Evolutionary conservation across 1,284 basidiomycete species (phyloP), one percentile per base, ranked within the genome.

Genomic region (Microbotryomycetes sp.): DNA sequence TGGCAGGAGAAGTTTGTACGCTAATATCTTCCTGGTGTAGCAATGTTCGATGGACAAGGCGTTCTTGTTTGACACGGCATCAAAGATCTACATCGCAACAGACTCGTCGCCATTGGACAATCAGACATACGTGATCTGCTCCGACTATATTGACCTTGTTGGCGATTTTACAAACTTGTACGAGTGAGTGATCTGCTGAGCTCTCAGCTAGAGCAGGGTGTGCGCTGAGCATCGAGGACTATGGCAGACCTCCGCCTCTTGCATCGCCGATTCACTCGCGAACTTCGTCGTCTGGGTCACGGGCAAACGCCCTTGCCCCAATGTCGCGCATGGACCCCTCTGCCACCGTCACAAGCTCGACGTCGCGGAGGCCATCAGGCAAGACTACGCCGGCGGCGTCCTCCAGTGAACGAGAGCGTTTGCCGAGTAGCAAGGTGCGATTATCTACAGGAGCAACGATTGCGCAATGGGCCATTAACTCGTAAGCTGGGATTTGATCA

Each of bases 41-140:
- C 89, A 91, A 63, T 92, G 88, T 1, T 87, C 88, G 70, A 87
- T 92, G 49, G 86, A 89, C 45, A 97, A 96, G 75, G 88, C 89
- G 0, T 97, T 93, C 74, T 76, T 97, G 13, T 97, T 97, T 71
- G 94, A 98, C 73, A 84, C 85, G 4, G 82, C 82, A 5, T 90
- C 90, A 21, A 82, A 90, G 56, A 80, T 97, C 31, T 94, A 92
- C 70, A 81, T 97, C 23, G 91, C 91, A 1, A 91, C 92, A 5
- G 94, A 98, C 73, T 85, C 87, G 21, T 90, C 89, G 0, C 91
- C 94, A 0, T 89, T 96, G 28, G 93, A 97, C 74, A 82, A 86
- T 57, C 85, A 86, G 1, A 91, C 89, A 2, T 88, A 91, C 69
- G 88, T 87, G 65, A 80, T 93, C 23, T 92, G 90, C 70, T 91